These are phyloP conservation scores for Powellomyces hirtus DNA, from an alignment of 192 early-diverging fungal species.

Conservation along the genomic window DNA sequence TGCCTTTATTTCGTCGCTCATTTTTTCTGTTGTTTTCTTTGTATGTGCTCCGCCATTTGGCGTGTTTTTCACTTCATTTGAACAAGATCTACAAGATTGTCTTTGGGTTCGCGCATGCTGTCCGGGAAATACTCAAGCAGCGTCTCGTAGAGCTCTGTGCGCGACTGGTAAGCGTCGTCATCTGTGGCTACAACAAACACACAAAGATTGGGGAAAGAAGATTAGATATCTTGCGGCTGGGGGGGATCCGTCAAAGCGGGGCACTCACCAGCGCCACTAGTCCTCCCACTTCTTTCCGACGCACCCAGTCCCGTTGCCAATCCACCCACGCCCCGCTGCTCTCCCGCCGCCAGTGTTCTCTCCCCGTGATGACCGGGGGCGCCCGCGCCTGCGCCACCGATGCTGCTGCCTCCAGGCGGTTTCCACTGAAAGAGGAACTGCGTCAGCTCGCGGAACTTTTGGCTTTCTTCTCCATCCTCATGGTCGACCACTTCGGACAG, in stretches of 20 bases:
- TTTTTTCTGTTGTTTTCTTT: too few relatives aligned
- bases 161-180: conserved; percentile 39
- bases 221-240: too few relatives aligned
- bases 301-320: not conserved
- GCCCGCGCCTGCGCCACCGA: not conserved
- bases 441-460: conserved; percentile 47
- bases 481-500: conserved; percentile 73
- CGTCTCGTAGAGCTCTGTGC: conserved; percentile 66
- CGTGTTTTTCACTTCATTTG: conserved; percentile 15
- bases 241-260: too few relatives aligned
- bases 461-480: conserved; percentile 40
- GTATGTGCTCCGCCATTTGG: too few relatives aligned
- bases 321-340: not conserved
- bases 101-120: conserved; percentile 71
- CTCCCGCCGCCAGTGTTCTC: too few relatives aligned
- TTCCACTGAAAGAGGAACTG: conserved; percentile 47
- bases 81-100: conserved; percentile 69
- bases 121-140: conserved; percentile 75
- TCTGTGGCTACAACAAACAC: not conserved
- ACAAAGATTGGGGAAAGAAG: too few relatives aligned
- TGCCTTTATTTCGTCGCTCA: too few relatives aligned
- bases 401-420: too few relatives aligned
- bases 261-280: too few relatives aligned
- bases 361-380: not conserved
- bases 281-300: not conserved